Conservation (phyloP, 2,329 filamentous ascomycete species). For the Fusarium sp. region DNA sequence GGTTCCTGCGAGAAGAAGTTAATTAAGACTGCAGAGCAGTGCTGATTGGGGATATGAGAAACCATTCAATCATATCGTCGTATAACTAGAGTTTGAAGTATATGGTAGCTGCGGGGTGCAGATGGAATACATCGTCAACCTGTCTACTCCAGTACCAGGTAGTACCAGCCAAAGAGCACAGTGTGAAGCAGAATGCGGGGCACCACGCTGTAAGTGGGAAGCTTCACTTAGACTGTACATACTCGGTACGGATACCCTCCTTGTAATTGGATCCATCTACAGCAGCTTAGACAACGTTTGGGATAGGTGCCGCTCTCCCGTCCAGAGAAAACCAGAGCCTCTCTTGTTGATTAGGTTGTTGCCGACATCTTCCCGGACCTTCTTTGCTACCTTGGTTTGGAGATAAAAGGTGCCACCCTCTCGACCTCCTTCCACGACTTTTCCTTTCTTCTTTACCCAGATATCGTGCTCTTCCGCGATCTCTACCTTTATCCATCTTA, state of each 20-base stretch:
- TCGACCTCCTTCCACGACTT: slow-evolving; percentile 17
- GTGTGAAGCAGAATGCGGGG: slow-evolving; percentile 29
- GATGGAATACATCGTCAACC: background rate
- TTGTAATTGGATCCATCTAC: background rate
- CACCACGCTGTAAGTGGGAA: slow-evolving; percentile 30
- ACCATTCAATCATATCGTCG: background rate
- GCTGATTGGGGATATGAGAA: background rate
- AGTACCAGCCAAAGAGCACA: slow-evolving; percentile 24
- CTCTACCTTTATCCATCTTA: slow-evolving; percentile 25
- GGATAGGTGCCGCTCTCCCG: slow-evolving; percentile 32
- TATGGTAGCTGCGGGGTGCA: background rate
- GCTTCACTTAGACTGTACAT: slow-evolving; percentile 28
- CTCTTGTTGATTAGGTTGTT: slow-evolving; percentile 22
- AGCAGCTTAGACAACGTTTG: slow-evolving; percentile 14
- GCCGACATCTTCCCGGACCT: slow-evolving; percentile 22
- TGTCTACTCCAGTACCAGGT: slow-evolving; percentile 4
- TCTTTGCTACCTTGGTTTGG: slow-evolving; percentile 1
- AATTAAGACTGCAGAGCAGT: background rate
- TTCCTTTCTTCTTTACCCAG: slow-evolving; percentile 37
- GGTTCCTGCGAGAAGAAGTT: background rate
- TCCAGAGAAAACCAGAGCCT: slow-evolving; percentile 15
- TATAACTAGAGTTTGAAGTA: background rate
- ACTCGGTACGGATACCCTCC: background rate
- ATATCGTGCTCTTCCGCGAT: slow-evolving; percentile 41
- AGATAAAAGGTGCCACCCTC: slow-evolving; percentile 44